Evolutionary conservation across 441 rosid genomes (phyloP), one percentile per base, ranked within the genome.

Genomic region (Gossypium schwendimanii): DNA sequence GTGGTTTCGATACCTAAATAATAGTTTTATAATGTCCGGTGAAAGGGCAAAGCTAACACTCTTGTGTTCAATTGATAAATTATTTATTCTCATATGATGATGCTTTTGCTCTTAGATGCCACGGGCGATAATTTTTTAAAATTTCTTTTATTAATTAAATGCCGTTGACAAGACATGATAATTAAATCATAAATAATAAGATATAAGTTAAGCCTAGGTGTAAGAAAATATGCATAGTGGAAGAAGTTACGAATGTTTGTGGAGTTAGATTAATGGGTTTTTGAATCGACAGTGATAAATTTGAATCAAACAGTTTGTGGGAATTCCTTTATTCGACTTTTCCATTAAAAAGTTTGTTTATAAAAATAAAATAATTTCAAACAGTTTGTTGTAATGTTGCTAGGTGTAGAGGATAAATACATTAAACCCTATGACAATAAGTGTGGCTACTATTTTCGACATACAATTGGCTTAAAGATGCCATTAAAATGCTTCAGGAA

Each of bases 1-100:
- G 69, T 78, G 82, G 81, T 65, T 80, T 78, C 47, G 75, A 79
- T 81, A 33, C 80, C 75, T 73, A 69, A 53, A 74, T 21, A 67
- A 41, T 63, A 73, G 18, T 36, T 41, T 47, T 60, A 31, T 12
- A 36, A 24, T 45, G 12, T 63, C 0, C 18, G 24, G 3, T 6
- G 80, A 71, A 53, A 73, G 61, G 81, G 77, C 70, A 78, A 61
- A 63, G 58, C 72, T 67, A 69, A 52, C 49, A 45, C 58, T 17
- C 60, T 15, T 2, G 12, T 26, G 10, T 15, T 69, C 28, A 52
- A 55, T 69, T 31, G 23, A 15, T 14, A 4, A 23, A 12, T 49
- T 47, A 26, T 26, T 11, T 49, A 49, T 49, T 20, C 11, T 52
- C 39, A 49, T 54, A 52, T 45, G 18, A 0, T 18, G 63, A 50